These are phyloP conservation scores for Platanthera guangdongensis DNA, from an alignment of 106 monocot genomes.

Conservation along the genomic window DNA sequence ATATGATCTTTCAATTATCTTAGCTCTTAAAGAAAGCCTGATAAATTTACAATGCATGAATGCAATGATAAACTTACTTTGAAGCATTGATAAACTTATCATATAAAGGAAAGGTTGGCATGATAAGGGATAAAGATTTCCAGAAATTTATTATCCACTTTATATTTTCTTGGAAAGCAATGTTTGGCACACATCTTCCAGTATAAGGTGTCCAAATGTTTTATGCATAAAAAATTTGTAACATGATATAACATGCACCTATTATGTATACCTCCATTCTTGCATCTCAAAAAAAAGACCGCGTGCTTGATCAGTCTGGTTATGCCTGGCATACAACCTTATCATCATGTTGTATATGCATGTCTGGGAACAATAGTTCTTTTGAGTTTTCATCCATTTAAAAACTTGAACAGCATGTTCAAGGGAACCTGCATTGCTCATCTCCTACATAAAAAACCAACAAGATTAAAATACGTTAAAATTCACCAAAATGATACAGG, in stretches of 20 bases:
- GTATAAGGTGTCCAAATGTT: background rate
- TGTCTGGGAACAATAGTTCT: slow-evolving; percentile 45
- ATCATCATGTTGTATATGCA: slow-evolving; percentile 64
- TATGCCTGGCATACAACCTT: slow-evolving; percentile 71
- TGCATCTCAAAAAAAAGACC: slow-evolving; percentile 99
- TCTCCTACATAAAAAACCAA: slow-evolving; percentile 52
- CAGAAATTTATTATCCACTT: background rate
- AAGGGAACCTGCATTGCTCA: slow-evolving; percentile 60
- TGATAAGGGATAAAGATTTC: background rate
- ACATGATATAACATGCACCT: background rate
- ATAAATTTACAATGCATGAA: background rate
- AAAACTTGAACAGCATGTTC: slow-evolving; percentile 80
- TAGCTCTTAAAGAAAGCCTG: background rate
- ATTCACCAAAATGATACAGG: background rate
- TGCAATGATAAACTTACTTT: background rate
- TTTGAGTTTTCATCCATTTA: slow-evolving; percentile 91
- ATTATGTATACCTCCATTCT: slow-evolving; percentile 54
- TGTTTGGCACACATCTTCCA: background rate
- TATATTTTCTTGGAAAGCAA: background rate
- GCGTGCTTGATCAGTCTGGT: slow-evolving; percentile 86
- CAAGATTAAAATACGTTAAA: background rate
- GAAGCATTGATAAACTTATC: background rate
- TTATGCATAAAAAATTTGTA: background rate
- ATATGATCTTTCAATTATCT: background rate
- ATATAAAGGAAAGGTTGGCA: background rate